These are phyloP conservation scores for Plantago elongata DNA, from an alignment of 257 asterid species.

Conservation along the genomic window DNA sequence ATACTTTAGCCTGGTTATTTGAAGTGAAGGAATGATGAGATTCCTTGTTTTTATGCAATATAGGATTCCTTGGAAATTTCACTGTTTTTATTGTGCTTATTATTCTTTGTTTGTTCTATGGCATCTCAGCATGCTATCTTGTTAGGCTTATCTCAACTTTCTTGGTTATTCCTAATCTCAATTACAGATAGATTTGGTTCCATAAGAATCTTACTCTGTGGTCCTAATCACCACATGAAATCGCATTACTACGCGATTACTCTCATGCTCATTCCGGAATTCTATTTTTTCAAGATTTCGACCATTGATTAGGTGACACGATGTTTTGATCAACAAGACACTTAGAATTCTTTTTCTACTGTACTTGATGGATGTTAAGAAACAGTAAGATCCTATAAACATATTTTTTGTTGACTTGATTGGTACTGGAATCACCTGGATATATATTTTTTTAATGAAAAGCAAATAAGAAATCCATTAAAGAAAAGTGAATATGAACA, in stretches of 20 bases:
- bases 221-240: background rate
- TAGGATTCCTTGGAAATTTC: conserved; percentile 6
- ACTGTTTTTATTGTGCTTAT: conserved; percentile 15
- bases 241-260: background rate
- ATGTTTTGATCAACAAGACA: background rate
- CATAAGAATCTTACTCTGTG: background rate
- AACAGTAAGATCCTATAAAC: too few relatives aligned
- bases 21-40: conserved; percentile 43
- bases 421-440: conserved; percentile 5
- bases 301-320: background rate
- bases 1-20: conserved; percentile 29
- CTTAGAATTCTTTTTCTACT: too few relatives aligned
- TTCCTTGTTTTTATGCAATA: conserved; percentile 22
- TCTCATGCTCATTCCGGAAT: background rate
- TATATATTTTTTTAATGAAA: background rate
- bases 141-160: conserved; percentile 19
- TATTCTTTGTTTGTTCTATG: conserved; percentile 11
- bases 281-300: background rate
- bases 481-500: conserved; percentile 17
- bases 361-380: too few relatives aligned
- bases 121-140: conserved; percentile 27
- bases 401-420: conserved; percentile 16
- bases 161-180: conserved; percentile 3
- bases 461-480: background rate
- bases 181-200: background rate